These are phyloP conservation scores for Trichoderma brevicompactum DNA, from an alignment of 2,329 filamentous ascomycete genomes.

Conservation along the genomic window DNA sequence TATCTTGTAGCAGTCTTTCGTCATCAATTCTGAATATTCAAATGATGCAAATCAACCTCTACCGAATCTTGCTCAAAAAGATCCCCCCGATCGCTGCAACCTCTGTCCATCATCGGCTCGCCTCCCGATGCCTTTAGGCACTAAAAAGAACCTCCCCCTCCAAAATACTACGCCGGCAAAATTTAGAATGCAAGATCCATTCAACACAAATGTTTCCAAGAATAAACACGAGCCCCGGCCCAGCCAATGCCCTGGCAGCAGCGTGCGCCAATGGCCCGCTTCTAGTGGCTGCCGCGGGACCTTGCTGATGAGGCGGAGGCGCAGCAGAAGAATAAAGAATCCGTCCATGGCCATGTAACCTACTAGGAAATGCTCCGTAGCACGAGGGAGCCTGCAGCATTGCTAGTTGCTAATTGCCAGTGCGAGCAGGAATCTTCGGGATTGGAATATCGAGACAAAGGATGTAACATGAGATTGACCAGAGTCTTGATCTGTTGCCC, in stretches of 20 bases:
- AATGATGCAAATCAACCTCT: too few relatives aligned
- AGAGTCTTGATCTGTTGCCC: background rate
- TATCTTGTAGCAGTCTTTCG: too few relatives aligned
- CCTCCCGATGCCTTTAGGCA: background rate
- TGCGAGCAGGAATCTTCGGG: too few relatives aligned
- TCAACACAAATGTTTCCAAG: conserved; percentile 5
- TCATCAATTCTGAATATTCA: too few relatives aligned
- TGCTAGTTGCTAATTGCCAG: background rate
- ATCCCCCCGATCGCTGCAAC: too few relatives aligned
- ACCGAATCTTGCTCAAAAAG: too few relatives aligned
- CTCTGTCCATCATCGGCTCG: too few relatives aligned
- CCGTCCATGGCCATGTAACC: background rate
- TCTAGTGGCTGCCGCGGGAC: conserved; percentile 23
- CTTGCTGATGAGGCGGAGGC: conserved; percentile 21
- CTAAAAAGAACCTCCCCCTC: background rate
- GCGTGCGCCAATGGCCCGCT: conserved; percentile 25
- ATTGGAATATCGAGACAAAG: background rate
- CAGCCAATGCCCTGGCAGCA: conserved; percentile 23
- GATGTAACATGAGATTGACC: background rate
- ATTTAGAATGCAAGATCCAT: background rate
- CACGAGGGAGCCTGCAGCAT: too few relatives aligned
- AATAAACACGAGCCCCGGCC: conserved; percentile 20
- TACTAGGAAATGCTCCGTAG: conserved; percentile 3
- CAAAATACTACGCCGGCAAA: background rate
- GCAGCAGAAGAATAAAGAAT: conserved; percentile 9